phyloP scores from a whole-genome alignment of 352 stramenopile species.

The Globisporangium yorkense region DNA sequence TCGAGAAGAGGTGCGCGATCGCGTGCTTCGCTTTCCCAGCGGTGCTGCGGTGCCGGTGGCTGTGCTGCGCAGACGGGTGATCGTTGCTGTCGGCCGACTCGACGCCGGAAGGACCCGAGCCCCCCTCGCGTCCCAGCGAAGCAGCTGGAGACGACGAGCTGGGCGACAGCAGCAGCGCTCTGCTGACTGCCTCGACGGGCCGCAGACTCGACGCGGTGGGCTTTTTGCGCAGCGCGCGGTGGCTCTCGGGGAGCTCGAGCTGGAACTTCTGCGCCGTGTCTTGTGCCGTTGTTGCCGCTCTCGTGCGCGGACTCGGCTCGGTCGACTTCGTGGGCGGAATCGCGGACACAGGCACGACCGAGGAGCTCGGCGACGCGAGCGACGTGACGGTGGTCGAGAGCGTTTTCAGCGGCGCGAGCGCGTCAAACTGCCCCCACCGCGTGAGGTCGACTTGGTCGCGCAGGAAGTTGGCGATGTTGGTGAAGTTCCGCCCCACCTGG shows the following conservation, averaged over 20 bases:
- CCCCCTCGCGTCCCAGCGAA: background rate
- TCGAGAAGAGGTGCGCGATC: constrained; percentile 17
- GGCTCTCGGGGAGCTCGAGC: constrained; percentile 36
- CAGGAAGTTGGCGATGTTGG: constrained; percentile 80
- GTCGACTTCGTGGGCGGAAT: constrained; percentile 12
- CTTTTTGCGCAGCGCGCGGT: constrained; percentile 39
- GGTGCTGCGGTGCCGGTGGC: constrained; percentile 7
- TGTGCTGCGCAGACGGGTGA: background rate
- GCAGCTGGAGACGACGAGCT: background rate
- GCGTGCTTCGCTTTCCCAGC: constrained; percentile 18
- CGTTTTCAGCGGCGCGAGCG: constrained; percentile 53
- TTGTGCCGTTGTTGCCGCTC: constrained; percentile 3
- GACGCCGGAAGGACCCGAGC: no score
- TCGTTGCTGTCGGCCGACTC: background rate
- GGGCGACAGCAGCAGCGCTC: background rate
- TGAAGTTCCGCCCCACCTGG: constrained; percentile 82
- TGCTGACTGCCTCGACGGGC: constrained; percentile 1
- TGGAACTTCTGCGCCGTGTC: constrained; percentile 27
- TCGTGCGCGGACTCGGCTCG: constrained; percentile 8
- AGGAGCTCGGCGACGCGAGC: constrained; percentile 11
- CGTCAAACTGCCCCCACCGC: constrained; percentile 64
- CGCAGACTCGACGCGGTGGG: constrained; percentile 1
- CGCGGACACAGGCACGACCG: constrained; percentile 3
- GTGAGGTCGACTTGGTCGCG: constrained; percentile 72
- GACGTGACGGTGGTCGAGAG: constrained; percentile 28